Percentiles rank a stretch among this genome's conserved stretches.
phyloP scores from a whole-genome alignment of 805 yeast genomes.

The Starmerella khaoyaiensis region DNA sequence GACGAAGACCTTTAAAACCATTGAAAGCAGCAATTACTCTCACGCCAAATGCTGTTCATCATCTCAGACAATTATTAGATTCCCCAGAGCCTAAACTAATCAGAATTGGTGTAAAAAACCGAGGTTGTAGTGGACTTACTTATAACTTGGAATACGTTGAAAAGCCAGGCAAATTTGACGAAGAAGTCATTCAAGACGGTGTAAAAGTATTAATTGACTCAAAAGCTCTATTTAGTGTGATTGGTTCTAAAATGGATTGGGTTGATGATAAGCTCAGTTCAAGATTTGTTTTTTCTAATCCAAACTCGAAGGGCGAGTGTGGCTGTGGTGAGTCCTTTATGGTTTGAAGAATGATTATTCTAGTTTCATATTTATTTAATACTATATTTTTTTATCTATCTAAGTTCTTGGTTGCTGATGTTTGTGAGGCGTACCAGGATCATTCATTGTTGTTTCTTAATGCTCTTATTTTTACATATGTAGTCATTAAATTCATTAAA shows the following conservation, averaged over 20 bases:
- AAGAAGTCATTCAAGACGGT: conserved; percentile 80
- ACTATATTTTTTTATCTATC: no score
- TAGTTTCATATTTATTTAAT: no score
- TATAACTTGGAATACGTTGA: conserved; percentile 84
- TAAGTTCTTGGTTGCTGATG: no score
- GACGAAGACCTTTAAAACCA: conserved; percentile 53
- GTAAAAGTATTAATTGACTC: conserved; percentile 88
- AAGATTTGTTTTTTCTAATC: conserved; percentile 84
- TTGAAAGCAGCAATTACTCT: conserved; percentile 81
- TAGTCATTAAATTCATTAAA: no score
- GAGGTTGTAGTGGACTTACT: conserved; percentile 94
- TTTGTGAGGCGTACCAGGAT: no score
- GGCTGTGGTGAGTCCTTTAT: conserved; percentile 98
- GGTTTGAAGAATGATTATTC: no score
- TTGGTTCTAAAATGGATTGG: conserved; percentile 99
- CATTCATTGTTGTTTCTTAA: no score
- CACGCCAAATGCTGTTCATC: conserved; percentile 60
- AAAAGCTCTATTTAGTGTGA: conserved; percentile 86
- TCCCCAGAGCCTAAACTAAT: conserved; percentile 83
- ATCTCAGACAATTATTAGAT: conserved; percentile 50
- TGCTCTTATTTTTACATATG: no score
- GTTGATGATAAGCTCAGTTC: conserved; percentile 81
- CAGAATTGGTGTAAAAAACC: conserved; percentile 83
- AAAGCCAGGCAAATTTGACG: conserved; percentile 90
- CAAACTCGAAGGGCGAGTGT: conserved; percentile 94